These are phyloP conservation scores for Coemansia linderi DNA, from an alignment of 371 early-diverging fungal species.

Conservation along the genomic window DNA sequence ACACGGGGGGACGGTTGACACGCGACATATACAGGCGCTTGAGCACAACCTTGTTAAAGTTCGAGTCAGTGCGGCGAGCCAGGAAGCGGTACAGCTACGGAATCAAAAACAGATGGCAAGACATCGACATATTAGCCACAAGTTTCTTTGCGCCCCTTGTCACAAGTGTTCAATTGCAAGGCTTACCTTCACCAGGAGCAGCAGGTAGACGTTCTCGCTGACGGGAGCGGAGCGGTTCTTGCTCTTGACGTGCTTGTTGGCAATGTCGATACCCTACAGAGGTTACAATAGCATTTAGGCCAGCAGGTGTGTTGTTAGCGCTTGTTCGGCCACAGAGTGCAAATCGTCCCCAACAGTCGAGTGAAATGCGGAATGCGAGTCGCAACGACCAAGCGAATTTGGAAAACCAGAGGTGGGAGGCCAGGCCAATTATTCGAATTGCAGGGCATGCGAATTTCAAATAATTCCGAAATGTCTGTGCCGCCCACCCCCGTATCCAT, in stretches of 20 bases:
- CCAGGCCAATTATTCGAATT: background rate
- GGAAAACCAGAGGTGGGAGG: background rate
- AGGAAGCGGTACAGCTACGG: conserved; percentile 95
- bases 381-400: background rate
- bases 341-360: background rate
- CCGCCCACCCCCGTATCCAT: conserved; percentile 3
- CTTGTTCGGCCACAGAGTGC: background rate
- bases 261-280: conserved; percentile 89
- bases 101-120: background rate
- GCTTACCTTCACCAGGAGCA: conserved; percentile 91
- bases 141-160: background rate
- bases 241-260: conserved; percentile 95
- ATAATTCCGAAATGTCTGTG: background rate
- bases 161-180: background rate
- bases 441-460: background rate
- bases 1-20: conserved; percentile 94
- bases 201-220: conserved; percentile 92
- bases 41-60: conserved; percentile 98
- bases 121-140: background rate
- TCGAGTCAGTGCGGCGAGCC: conserved; percentile 95
- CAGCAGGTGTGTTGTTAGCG: conserved; percentile 1
- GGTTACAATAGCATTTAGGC: background rate
- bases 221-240: conserved; percentile 83
- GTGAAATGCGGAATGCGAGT: background rate
- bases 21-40: conserved; percentile 98